These are phyloP conservation scores for Chenopodium suecicum DNA, from an alignment of 148 eudicot species.

Conservation along the genomic window DNA sequence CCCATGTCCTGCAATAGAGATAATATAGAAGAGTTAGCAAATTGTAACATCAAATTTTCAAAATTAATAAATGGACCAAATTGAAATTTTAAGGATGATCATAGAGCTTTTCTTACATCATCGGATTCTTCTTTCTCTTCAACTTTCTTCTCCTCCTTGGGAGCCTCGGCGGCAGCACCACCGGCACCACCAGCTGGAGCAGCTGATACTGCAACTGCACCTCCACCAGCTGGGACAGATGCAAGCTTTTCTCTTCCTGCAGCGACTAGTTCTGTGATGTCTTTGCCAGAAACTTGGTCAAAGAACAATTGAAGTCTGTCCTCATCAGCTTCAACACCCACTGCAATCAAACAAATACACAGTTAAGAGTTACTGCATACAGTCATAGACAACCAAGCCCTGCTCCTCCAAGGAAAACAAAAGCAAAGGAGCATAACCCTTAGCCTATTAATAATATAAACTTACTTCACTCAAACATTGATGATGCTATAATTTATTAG, in stretches of 20 bases:
- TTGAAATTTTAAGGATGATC: no score
- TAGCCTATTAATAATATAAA: no score
- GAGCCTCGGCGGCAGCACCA: slow-evolving; percentile 59
- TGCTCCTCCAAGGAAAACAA: no score
- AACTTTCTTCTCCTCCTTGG: slow-evolving; percentile 84
- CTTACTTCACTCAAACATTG: no score
- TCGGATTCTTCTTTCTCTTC: slow-evolving; percentile 89
- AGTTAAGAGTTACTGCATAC: not conserved
- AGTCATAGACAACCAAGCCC: not conserved
- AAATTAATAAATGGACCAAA: not conserved
- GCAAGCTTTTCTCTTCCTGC: slow-evolving; percentile 85
- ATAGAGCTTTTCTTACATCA: slow-evolving; percentile 46
- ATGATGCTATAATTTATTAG: no score
- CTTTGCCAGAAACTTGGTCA: slow-evolving; percentile 61
- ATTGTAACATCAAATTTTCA: not conserved
- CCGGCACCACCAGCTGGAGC: slow-evolving; percentile 51
- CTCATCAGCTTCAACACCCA: slow-evolving; percentile 76
- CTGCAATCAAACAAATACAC: slow-evolving; percentile 30
- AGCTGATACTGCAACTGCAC: slow-evolving; percentile 55
- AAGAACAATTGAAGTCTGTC: slow-evolving; percentile 59
- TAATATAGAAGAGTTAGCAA: not conserved
- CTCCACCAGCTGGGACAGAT: slow-evolving; percentile 85
- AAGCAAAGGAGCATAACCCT: no score
- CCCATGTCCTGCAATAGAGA: slow-evolving; percentile 76
- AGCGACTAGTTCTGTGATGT: slow-evolving; percentile 70